phyloP scores from a whole-genome alignment of 176 grass and related monocot species.

The Ensete glaucum region DNA sequence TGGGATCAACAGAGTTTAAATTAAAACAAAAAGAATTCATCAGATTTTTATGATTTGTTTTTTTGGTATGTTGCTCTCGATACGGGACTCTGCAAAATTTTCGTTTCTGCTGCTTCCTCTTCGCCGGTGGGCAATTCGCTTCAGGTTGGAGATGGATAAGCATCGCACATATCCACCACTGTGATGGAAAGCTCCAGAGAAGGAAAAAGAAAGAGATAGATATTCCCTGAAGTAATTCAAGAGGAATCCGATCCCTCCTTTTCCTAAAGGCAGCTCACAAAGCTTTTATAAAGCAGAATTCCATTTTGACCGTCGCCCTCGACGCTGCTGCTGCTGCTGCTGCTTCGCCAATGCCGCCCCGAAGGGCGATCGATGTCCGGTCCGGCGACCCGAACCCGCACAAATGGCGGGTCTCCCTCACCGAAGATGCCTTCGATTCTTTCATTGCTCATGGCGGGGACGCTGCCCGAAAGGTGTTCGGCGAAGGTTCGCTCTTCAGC shows the following conservation, averaged over 20 bases:
- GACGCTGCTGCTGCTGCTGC: not conserved
- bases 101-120: no score
- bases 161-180: not conserved
- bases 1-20: no score
- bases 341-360: conserved; percentile 37
- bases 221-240: not conserved
- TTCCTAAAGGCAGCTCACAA: not conserved
- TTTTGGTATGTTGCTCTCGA: no score
- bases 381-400: conserved; percentile 12
- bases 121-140: no score
- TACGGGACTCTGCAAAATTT: no score
- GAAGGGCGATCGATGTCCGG: conserved; percentile 62
- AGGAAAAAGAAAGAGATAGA: not conserved
- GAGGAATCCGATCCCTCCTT: not conserved
- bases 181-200: not conserved
- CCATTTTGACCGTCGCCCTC: not conserved
- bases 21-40: no score
- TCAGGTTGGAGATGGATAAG: no score
- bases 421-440: conserved; percentile 44
- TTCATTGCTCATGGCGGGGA: conserved; percentile 38
- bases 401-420: conserved; percentile 70
- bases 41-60: no score
- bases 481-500: conserved; percentile 67
- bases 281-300: not conserved
- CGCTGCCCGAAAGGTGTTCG: conserved; percentile 50